Evolutionary conservation across 2,329 filamentous ascomycete species (phyloP), one percentile per base, ranked within the genome.

Genomic region (Chaetomiaceae sp.): DNA sequence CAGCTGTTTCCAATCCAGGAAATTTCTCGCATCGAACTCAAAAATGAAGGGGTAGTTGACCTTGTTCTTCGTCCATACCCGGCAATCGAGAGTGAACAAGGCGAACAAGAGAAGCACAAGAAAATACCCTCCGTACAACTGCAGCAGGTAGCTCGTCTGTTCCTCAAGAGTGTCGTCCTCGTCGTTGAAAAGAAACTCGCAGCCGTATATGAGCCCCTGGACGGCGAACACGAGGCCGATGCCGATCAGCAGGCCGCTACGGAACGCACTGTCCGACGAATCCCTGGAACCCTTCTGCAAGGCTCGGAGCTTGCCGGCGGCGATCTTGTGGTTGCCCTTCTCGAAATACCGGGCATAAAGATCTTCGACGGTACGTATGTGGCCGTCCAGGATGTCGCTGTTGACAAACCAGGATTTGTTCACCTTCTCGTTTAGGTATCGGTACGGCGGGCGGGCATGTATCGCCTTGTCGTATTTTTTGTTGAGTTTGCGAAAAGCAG

Each of bases 21-120:
- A 82, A 67, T 94, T 84, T 53, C 92, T 80, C 49, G 86, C 85
- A 73, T 97, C 91, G 65, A 96, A 94, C 71, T 99, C 94, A 66
- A 99, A 99, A 61, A 97, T 90, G 69, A 96, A 96, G 49, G 86
- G 82, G 67, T 97, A 97, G 67, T 99, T 99, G 71, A 99, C 89
- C 70, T 92, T 95, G 67, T 86, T 84, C 47, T 75, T 75, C 5
- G 84, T 82, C 90, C 92, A 99, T 14, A 95, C 72, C 51, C 85
- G 84, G 67, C 91, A 95, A 64, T 90, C 85, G 32, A 96, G 64
- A 64, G 87, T 90, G 65, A 97, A 97, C n/a, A 95, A 73, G 9
- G 86, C 73, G 64, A 95, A 86, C 18, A 97, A 75, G 40, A 90
- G 78, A 5, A 95, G 77, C 69, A 89, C 84, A 25, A 97, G 75